These are phyloP conservation scores for Coniosporium apollinis DNA, from an alignment of 495 filamentous ascomycete genomes.

Conservation along the genomic window DNA sequence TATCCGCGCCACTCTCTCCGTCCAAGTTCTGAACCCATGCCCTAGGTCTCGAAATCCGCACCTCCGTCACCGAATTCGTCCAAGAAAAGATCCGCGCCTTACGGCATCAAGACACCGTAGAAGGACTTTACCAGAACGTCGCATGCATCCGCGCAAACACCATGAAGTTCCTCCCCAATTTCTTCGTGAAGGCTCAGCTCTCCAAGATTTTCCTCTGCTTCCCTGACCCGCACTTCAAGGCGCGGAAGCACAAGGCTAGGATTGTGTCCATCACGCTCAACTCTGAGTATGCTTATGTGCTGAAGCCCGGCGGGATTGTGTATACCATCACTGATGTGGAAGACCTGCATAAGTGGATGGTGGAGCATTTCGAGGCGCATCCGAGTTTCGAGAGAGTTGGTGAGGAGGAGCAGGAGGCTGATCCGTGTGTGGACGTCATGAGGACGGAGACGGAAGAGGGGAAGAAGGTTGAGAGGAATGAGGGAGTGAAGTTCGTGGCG, in stretches of 20 bases:
- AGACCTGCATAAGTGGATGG: constrained; percentile 86
- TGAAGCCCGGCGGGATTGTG: constrained; percentile 65
- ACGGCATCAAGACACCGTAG: constrained; percentile 39
- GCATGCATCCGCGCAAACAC: constrained; percentile 77
- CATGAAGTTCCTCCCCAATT: constrained; percentile 97
- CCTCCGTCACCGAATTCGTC: constrained; percentile 75
- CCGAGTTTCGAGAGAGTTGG: constrained; percentile 45
- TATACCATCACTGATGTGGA: constrained; percentile 98
- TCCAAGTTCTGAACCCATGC: too few relatives aligned
- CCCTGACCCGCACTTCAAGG: constrained; percentile 96
- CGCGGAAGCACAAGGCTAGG: constrained; percentile 86
- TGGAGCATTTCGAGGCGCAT: constrained; percentile 60
- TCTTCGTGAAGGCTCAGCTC: constrained; percentile 62
- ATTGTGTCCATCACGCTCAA: constrained; percentile 81
- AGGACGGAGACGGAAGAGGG: constrained; percentile 82
- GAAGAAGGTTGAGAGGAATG: constrained; percentile 87
- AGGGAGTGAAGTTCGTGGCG: constrained; percentile 73
- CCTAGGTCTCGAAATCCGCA: constrained; percentile 78
- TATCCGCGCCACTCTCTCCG: background rate
- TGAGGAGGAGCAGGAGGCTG: constrained; percentile 29
- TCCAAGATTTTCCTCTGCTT: constrained; percentile 93
- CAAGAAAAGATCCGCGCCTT: constrained; percentile 71
- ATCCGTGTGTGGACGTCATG: constrained; percentile 71
- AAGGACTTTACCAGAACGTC: constrained; percentile 62
- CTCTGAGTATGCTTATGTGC: constrained; percentile 81